Base-by-base conservation (phyloP, 176 grass and related monocot species). In the Bothriochloa decipiens region DNA sequence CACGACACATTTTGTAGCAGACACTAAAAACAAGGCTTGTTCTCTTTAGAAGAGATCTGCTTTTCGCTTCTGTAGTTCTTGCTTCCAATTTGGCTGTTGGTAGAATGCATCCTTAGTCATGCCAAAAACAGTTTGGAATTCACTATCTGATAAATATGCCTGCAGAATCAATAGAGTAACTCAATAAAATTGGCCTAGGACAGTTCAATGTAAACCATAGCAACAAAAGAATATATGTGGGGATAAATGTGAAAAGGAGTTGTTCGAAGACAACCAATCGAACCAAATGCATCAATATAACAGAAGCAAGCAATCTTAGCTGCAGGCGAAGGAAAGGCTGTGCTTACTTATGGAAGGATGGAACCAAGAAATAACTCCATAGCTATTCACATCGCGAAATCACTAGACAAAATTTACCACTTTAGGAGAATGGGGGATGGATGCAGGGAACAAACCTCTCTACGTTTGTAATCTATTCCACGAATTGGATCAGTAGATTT, bases 11-110 rank as follows among this genome's bases (percentile, higher is more conserved):
- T 77, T 68, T 77, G 64, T 36, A 76, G 53, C 28, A 36, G 42
- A 72, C 81, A 57, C 52, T 47, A 43, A 28, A 81, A 64, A 77
- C 41, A 52, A 22, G 14, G 15, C 12, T 45, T 82, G 66, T 86
- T 89, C 43, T 68, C 67, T 70, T 81, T 71, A 98, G 89, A 98
- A 98, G 68, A 98, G 95, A 71, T 93, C 91, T 35, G 86, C 83
- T 88, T 95, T 98, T 77, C 89, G 85, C 78, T 98, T 98, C 72
- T 89, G 92, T 32, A 98, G 80, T 73, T 98, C 95, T 86, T 98
- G 95, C 90, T 98, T 98, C 95, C 95, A 98, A 53, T 81, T 94
- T 60, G 95, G 92, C 53, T 98, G 95, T 75, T 68, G 67, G 89
- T 94, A 95, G 85, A 98, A 98, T 29, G 87, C 76, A 69, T 91